Evolutionary conservation across 495 filamentous ascomycete genomes (phyloP), one percentile per base, ranked within the genome.

Genomic region (Neurospora sublineolata): DNA sequence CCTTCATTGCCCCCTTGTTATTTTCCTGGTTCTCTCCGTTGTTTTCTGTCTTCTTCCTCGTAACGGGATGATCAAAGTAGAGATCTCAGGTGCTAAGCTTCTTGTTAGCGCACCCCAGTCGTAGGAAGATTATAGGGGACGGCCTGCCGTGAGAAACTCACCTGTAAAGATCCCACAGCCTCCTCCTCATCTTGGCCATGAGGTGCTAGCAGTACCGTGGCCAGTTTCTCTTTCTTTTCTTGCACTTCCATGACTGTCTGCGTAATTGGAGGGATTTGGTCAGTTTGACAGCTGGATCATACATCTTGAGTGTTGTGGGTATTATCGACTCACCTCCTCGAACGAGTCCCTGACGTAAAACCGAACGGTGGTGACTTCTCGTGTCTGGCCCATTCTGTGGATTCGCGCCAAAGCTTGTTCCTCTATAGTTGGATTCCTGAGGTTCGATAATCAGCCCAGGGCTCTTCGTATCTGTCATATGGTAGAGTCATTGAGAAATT

Each of bases 341-440:
- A 83, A 81, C 2, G 81, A 74, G 68, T 81, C 77, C n/a, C 70
- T 58, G 1, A 83, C 71, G 40, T 73, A 77, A 40, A 80, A 79
- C 3, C 81, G 77, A n/a, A 84, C 71, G 1, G 81, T 82, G 1
- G 77, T 81, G 0, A 83, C 80, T 68, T 81, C 76, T n/a, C 73
- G 68, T n/a, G 36, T 76, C 69, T 84, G 82, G 1, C 80, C 82
- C 18, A 83, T 71, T 23, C 82, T 68, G 40, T 83, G 77, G 12
- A 84, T 78, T 39, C 81, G 76, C 7, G 77, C 77, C 0, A 84
- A 69, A 3, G 82, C 80, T 68, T 84, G 81, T 11, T 84, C 82
- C 44, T 84, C 82, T 1, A 83, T 68, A 0, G 77, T 82, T 8
- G 82, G 82, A 27, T 82, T 83, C 81, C 81, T 81, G 33, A 4